phyloP scores from a whole-genome alignment of 1,139 yeast species.

The Candida glucosophila region DNA sequence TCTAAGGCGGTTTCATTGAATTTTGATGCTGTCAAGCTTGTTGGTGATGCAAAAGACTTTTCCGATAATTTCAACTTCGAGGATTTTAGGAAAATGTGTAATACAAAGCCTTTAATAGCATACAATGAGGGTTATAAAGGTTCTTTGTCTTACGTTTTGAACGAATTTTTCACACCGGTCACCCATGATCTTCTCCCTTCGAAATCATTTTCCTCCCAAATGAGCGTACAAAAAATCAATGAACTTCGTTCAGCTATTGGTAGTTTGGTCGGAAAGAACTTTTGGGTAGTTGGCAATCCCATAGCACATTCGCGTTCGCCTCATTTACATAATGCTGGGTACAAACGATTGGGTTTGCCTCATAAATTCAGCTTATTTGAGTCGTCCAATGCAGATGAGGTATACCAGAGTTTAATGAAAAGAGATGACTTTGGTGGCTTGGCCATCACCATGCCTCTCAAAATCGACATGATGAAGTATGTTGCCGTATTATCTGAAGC shows the following conservation, averaged over 20 bases:
- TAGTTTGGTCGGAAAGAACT: constrained; percentile 45
- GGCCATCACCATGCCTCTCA: constrained; percentile 87
- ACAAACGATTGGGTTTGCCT: constrained; percentile 68
- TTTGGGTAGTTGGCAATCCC: constrained; percentile 78
- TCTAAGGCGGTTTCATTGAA: constrained; percentile 57
- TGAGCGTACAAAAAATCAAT: constrained; percentile 56
- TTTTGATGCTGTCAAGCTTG: constrained; percentile 75
- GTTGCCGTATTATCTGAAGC: constrained; percentile 59
- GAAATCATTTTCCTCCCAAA: constrained; percentile 74
- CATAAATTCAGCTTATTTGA: constrained; percentile 63
- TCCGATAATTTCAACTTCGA: constrained; percentile 68
- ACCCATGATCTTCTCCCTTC: constrained; percentile 59
- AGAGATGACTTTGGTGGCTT: constrained; percentile 68
- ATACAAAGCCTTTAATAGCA: constrained; percentile 62
- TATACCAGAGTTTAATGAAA: constrained; percentile 40
- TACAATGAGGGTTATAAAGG: constrained; percentile 77
- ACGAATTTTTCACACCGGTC: constrained; percentile 73
- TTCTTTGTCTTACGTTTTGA: constrained; percentile 70
- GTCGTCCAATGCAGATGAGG: constrained; percentile 49
- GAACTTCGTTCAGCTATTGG: constrained; percentile 55
- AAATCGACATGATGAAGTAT: constrained; percentile 65
- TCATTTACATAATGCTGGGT: constrained; percentile 70
- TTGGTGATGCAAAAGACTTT: constrained; percentile 61
- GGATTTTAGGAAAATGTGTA: constrained; percentile 48
- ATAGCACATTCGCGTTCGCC: constrained; percentile 86